Percentiles rank a stretch among this genome's conserved stretches.
Conservation (phyloP, 345 rosid species). For the Geranium rotundifolium region DNA sequence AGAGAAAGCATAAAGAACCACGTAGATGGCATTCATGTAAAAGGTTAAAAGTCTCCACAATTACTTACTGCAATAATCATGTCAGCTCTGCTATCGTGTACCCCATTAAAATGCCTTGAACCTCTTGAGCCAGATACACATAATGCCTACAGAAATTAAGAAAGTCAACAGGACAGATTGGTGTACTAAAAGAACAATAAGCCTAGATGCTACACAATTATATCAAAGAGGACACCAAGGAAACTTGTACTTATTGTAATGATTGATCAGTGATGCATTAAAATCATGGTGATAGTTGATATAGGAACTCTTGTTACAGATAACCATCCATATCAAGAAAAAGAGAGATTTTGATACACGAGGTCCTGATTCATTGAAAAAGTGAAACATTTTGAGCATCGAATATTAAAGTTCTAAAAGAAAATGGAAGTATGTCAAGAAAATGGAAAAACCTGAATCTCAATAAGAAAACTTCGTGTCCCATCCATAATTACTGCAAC, state of each 20-base stretch:
- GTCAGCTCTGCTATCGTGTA: slow-evolving; percentile 75
- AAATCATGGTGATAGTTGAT: background rate
- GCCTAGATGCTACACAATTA: too few relatives aligned
- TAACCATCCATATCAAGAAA: too few relatives aligned
- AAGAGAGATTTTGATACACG: too few relatives aligned
- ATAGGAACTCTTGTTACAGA: background rate
- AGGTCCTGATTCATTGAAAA: too few relatives aligned
- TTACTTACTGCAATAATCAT: slow-evolving; percentile 78
- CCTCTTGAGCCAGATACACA: slow-evolving; percentile 56
- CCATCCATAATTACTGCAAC: slow-evolving; percentile 89
- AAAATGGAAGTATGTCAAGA: background rate
- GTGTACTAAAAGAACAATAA: too few relatives aligned
- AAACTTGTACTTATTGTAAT: too few relatives aligned
- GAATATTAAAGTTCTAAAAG: background rate
- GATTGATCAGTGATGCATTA: too few relatives aligned
- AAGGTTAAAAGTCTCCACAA: slow-evolving; percentile 5
- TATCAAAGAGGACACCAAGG: too few relatives aligned
- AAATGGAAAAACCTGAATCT: slow-evolving; percentile 63
- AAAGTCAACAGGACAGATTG: slow-evolving; percentile 3
- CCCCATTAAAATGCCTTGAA: slow-evolving; percentile 70
- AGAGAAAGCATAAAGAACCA: background rate
- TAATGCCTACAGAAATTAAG: slow-evolving; percentile 43
- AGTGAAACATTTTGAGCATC: too few relatives aligned
- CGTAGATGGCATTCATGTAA: slow-evolving; percentile 1
- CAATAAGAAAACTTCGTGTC: slow-evolving; percentile 71